Evolutionary conservation across 2,329 filamentous ascomycete genomes (phyloP).

Genomic region (Colletotrichum euphorbiae): DNA sequence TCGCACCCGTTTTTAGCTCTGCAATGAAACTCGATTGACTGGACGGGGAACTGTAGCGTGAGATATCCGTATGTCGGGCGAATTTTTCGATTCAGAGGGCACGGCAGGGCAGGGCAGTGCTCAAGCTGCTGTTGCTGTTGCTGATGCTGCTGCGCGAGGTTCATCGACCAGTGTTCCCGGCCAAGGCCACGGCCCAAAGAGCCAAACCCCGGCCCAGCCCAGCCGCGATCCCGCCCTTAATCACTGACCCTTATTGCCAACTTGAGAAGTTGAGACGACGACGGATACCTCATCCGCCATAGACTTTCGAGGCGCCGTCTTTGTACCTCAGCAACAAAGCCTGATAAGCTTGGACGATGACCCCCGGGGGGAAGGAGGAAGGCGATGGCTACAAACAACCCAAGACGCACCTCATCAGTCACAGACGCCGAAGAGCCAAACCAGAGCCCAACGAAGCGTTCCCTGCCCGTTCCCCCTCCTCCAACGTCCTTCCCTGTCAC

Average conservation of each 20-base stretch:
- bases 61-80: slow-evolving; percentile 6
- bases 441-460: slow-evolving; percentile 30
- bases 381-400: not conserved
- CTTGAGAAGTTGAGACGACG: slow-evolving; percentile 18
- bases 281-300: slow-evolving; percentile 15
- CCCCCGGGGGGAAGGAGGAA: not conserved
- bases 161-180: slow-evolving; percentile 22
- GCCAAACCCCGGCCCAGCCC: slow-evolving; percentile 33
- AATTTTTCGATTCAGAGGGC: not conserved
- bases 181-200: not conserved
- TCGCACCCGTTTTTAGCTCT: slow-evolving; percentile 13
- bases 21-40: no score
- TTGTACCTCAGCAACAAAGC: slow-evolving; percentile 30
- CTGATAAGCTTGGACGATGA: slow-evolving; percentile 24
- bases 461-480: slow-evolving; percentile 8
- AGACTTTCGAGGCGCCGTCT: not conserved
- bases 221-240: slow-evolving; percentile 31
- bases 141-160: not conserved
- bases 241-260: slow-evolving; percentile 9
- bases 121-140: no score
- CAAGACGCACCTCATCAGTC: not conserved
- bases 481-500: slow-evolving; percentile 26
- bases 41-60: not conserved
- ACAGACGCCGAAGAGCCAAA: slow-evolving; percentile 19
- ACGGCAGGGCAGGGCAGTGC: no score